Evolutionary conservation across 108 stramenopile species (phyloP).

Genomic region (Epithemia pelagica): DNA sequence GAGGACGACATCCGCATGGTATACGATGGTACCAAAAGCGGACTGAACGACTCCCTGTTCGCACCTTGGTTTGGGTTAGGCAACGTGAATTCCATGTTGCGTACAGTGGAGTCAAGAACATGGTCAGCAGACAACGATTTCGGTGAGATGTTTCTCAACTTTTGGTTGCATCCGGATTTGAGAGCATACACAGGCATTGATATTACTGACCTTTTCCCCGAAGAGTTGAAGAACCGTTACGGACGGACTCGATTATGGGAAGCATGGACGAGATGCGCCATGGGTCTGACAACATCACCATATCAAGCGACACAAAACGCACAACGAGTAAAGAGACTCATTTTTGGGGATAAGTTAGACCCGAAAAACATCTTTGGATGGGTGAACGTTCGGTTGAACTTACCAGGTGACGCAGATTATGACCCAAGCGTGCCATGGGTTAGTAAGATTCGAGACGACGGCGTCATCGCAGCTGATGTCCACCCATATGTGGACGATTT

Average conservation of each 20-base stretch:
- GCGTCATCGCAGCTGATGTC: constrained; percentile 20
- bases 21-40: constrained; percentile 31
- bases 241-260: neutral
- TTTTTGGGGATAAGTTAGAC: neutral
- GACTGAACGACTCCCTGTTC: constrained; percentile 27
- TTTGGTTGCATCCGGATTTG: constrained; percentile 9
- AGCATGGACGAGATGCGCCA: neutral
- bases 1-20: constrained; percentile 34
- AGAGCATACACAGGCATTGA: neutral
- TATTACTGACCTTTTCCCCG: neutral
- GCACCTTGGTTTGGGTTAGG: constrained; percentile 30
- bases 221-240: neutral
- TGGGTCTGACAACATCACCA: neutral
- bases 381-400: constrained; percentile 21
- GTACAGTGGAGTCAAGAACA: constrained; percentile 8
- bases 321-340: neutral
- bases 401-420: constrained; percentile 29
- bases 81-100: constrained; percentile 16
- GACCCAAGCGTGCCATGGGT: constrained; percentile 29
- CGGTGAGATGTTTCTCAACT: constrained; percentile 45
- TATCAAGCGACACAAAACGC: neutral
- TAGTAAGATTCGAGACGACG: constrained; percentile 17
- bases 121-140: constrained; percentile 26
- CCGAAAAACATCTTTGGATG: constrained; percentile 30
- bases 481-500: constrained; percentile 31